phyloP scores from a whole-genome alignment of 2,329 filamentous ascomycete species.

The Trichoderma arundinaceum region DNA sequence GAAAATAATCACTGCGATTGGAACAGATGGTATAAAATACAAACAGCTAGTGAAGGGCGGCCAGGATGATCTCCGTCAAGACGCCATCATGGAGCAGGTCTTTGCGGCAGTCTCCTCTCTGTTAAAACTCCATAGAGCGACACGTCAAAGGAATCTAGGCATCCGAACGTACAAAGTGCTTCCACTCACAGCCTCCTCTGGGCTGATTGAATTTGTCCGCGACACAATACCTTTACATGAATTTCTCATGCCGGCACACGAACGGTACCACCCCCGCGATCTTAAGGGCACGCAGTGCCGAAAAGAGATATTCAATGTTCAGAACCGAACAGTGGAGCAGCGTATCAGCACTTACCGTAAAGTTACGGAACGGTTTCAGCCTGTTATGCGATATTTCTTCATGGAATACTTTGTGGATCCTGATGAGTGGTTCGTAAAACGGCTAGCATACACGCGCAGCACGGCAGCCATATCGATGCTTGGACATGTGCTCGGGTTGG shows the following conservation, averaged over 20 bases:
- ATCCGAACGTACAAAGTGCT: conserved; percentile 98
- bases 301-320: conserved; percentile 76
- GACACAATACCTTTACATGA: conserved; percentile 92
- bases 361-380: conserved; percentile 82
- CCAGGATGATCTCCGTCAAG: conserved; percentile 93
- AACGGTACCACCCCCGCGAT: conserved; percentile 83
- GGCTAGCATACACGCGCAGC: conserved; percentile 88
- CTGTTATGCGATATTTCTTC: conserved; percentile 96
- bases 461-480: conserved; percentile 96
- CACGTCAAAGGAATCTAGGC: conserved; percentile 83
- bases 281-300: conserved; percentile 77
- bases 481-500: conserved; percentile 88
- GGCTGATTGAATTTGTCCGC: conserved; percentile 95
- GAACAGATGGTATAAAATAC: conserved; percentile 77
- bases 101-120: conserved; percentile 95
- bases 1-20: conserved; percentile 86
- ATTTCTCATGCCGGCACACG: conserved; percentile 89
- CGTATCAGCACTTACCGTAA: conserved; percentile 78
- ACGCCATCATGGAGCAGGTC: conserved; percentile 99
- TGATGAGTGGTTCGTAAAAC: conserved; percentile 91
- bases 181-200: conserved; percentile 81
- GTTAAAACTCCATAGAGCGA: conserved; percentile 82
- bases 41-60: conserved; percentile 95
- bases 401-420: conserved; percentile 93
- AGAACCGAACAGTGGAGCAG: conserved; percentile 70